Percentiles rank a stretch among this genome's conserved stretches.
These are phyloP conservation scores for Solanum chacoense DNA, from an alignment of 305 asterid genomes.

Conservation along the genomic window DNA sequence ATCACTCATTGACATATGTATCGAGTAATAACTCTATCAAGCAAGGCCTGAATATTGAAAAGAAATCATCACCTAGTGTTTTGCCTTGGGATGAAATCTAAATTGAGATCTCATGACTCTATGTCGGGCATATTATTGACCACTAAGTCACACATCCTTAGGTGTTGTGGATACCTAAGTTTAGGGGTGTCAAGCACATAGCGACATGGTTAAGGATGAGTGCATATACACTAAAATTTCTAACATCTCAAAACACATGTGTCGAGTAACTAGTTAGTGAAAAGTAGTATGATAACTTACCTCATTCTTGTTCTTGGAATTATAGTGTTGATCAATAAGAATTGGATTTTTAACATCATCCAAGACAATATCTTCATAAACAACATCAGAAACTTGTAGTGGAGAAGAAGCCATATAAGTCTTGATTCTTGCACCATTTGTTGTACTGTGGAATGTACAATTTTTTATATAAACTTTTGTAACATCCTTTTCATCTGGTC, in stretches of 20 bases:
- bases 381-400: conserved; percentile 21
- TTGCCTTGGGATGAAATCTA: not conserved
- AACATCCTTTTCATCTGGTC: conserved; percentile 28
- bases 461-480: conserved; percentile 28
- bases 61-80: not conserved
- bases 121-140: fast-evolving
- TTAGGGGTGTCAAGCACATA: not conserved
- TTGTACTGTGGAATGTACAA: conserved; percentile 42
- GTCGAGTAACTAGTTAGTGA: not conserved
- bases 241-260: not conserved
- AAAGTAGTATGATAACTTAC: conserved; percentile 7
- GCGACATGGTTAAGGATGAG: not conserved
- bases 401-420: conserved; percentile 37
- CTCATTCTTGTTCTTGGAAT: conserved; percentile 27
- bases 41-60: not conserved
- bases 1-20: not conserved
- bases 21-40: not conserved
- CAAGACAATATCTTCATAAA: conserved; percentile 39
- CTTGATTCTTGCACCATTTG: conserved; percentile 72
- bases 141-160: not conserved
- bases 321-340: conserved; percentile 68
- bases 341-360: conserved; percentile 49
- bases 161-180: not conserved
- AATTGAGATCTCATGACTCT: not conserved
- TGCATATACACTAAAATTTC: not conserved